phyloP scores from a whole-genome alignment of 208 protist species.

The Leishmania tropica region DNA sequence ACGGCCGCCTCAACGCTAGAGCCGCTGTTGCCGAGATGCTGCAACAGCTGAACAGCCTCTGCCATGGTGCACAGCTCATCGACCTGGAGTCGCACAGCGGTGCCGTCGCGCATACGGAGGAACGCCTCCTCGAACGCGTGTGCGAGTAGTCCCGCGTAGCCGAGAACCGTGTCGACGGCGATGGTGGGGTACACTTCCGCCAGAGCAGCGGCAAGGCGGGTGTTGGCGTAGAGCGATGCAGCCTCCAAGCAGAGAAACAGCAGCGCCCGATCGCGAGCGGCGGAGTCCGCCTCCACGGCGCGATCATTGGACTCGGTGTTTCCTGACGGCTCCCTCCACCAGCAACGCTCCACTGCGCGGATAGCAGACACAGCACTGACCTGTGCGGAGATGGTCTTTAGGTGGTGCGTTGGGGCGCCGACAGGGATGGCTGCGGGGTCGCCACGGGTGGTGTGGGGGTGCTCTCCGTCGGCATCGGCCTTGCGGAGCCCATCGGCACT shows the following conservation, averaged over 20 bases:
- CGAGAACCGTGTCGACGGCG: constrained; percentile 14
- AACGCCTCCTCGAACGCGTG: constrained; percentile 41
- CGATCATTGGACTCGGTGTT: neutral
- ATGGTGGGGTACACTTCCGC: constrained; percentile 8
- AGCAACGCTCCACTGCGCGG: neutral
- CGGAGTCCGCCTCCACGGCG: neutral
- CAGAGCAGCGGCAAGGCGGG: constrained; percentile 34
- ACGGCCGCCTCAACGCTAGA: neutral
- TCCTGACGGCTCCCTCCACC: neutral
- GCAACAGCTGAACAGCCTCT: constrained; percentile 48
- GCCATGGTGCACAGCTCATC: constrained; percentile 66
- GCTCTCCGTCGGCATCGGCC: neutral
- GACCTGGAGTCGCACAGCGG: constrained; percentile 26
- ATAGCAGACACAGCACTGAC: constrained; percentile 1
- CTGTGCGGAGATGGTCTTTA: neutral
- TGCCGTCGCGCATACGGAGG: constrained; percentile 27
- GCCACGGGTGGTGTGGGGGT: neutral
- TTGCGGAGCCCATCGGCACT: neutral
- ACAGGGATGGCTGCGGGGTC: neutral
- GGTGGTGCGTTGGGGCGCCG: neutral
- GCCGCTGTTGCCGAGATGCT: constrained; percentile 6
- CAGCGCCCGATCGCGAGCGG: constrained; percentile 7
- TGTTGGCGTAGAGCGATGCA: constrained; percentile 44
- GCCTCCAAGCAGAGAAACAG: constrained; percentile 27
- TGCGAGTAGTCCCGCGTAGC: constrained; percentile 38